Conservation (phyloP, 2,329 filamentous ascomycete genomes). For the Colletotrichum liriopes region DNA sequence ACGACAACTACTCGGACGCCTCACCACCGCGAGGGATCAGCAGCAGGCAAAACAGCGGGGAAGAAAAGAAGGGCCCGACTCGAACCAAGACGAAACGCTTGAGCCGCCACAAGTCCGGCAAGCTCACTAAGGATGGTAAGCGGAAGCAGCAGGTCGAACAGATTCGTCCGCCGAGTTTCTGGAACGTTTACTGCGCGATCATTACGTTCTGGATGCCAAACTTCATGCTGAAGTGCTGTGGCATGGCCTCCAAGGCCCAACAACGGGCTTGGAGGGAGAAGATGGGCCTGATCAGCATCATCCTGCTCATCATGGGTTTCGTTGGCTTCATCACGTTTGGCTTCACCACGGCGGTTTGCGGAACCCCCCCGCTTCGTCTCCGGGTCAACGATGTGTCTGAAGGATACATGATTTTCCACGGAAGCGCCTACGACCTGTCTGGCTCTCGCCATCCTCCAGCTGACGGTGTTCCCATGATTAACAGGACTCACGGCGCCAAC, state of each 20-base stretch:
- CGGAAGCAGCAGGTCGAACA: slow-evolving; percentile 72
- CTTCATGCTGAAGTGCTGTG: slow-evolving; percentile 87
- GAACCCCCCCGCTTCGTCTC: slow-evolving; percentile 78
- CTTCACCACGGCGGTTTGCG: slow-evolving; percentile 92
- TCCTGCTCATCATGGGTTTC: slow-evolving; percentile 86
- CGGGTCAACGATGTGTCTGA: slow-evolving; percentile 84
- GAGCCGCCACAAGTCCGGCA: slow-evolving; percentile 67
- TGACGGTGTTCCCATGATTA: slow-evolving; percentile 77
- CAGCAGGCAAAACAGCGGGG: slow-evolving; percentile 51
- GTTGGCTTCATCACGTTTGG: slow-evolving; percentile 98
- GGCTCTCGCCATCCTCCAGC: slow-evolving; percentile 85
- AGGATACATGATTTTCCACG: slow-evolving; percentile 98
- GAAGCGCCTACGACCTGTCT: slow-evolving; percentile 87
- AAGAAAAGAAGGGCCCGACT: slow-evolving; percentile 55
- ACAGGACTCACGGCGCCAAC: slow-evolving; percentile 73
- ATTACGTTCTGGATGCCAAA: slow-evolving; percentile 96
- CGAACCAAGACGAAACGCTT: slow-evolving; percentile 55
- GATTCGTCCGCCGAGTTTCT: slow-evolving; percentile 85
- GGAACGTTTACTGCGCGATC: slow-evolving; percentile 95
- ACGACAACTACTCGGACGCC: slow-evolving; percentile 63
- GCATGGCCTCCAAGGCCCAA: slow-evolving; percentile 87
- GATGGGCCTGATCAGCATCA: slow-evolving; percentile 96
- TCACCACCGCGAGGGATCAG: slow-evolving; percentile 51
- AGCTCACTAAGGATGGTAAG: slow-evolving; percentile 75
- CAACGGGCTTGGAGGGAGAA: slow-evolving; percentile 97